Percentiles rank a stretch among this genome's conserved stretches.
Conservation (phyloP, 2,329 filamentous ascomycete species). For the Thermochaetoides dissita region DNA sequence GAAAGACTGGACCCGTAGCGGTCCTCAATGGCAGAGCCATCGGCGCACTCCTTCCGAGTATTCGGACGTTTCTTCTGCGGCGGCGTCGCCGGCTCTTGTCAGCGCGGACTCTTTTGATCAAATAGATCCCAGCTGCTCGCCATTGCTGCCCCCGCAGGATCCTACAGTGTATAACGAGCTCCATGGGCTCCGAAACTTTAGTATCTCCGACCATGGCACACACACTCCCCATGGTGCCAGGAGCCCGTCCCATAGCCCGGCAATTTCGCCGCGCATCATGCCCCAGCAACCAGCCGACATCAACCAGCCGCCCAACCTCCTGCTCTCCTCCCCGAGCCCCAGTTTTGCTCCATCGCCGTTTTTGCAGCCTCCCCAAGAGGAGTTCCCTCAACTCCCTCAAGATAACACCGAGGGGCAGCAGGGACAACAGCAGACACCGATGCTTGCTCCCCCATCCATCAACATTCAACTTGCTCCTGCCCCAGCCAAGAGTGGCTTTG, state of each 20-base stretch:
- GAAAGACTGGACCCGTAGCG: conserved; percentile 36
- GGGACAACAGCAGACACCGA: conserved; percentile 51
- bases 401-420: conserved; percentile 45
- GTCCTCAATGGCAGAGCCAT: conserved; percentile 60
- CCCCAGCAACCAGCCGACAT: conserved; percentile 43
- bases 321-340: conserved; percentile 27
- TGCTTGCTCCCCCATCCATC: conserved; percentile 86
- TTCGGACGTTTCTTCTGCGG: conserved; percentile 77
- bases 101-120: conserved; percentile 68
- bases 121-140: conserved; percentile 60
- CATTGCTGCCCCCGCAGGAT: conserved; percentile 64
- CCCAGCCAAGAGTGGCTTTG: conserved; percentile 51
- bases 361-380: conserved; percentile 28
- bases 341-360: conserved; percentile 29
- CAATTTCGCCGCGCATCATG: conserved; percentile 48
- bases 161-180: conserved; percentile 62
- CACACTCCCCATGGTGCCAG: conserved; percentile 55
- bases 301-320: conserved; percentile 33
- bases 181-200: conserved; percentile 65
- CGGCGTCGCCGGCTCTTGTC: conserved; percentile 68
- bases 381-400: conserved; percentile 37
- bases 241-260: conserved; percentile 64
- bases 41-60: conserved; percentile 78
- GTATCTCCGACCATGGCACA: conserved; percentile 56
- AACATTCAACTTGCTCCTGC: conserved; percentile 85